Evolutionary conservation across 768 basidiomycete species (phyloP), one percentile per base, ranked within the genome.

Genomic region (Mycena chlorophos): DNA sequence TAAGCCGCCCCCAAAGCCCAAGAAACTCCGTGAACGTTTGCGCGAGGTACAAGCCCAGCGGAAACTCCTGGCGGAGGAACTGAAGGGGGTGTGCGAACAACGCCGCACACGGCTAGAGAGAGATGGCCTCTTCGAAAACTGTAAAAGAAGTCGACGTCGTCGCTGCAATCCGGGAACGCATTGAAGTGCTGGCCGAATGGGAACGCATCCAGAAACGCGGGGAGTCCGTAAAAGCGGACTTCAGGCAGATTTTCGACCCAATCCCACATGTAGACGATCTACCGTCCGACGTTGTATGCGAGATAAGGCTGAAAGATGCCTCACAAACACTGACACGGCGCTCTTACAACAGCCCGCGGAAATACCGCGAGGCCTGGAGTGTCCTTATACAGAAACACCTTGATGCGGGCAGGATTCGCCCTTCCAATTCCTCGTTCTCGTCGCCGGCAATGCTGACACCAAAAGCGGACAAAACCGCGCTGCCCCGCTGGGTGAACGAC

Each of bases 381-480:
- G 61, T 25, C 0, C 50, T 75, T 0, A 58, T 76, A 0, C 42
- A 73, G 0, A 60, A 68, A 2, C 71, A 75, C 28, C 57, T 75
- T 0, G 65, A 55, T 3, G 65, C 68, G 2, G 71, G 74, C 0
- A 51, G 65, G 0, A 61, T 76, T 0, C 54, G 63, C 0, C 67
- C 65, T 0, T 76, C 72, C 0, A 48, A 46, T 0, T 68, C 67
- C 0, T 20, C 48, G 1, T 68, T 60, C 42, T 65, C 67, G 0
- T 77, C 69, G 0, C 74, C 70, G 0, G 60, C 65, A 0, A 75
- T 73, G 39, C 58, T 76, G 1, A 67, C 73, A 0, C 69, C 70
- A 0, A 76, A 73, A 43, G 39, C 68, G 0, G 71, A 76, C 27
- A 66, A 64, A 0, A 56, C 49, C 0, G 66, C 54, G 0, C 48